Evolutionary conservation across 2,329 filamentous ascomycete species (phyloP).

Genomic region (Xylaria arbuscula): DNA sequence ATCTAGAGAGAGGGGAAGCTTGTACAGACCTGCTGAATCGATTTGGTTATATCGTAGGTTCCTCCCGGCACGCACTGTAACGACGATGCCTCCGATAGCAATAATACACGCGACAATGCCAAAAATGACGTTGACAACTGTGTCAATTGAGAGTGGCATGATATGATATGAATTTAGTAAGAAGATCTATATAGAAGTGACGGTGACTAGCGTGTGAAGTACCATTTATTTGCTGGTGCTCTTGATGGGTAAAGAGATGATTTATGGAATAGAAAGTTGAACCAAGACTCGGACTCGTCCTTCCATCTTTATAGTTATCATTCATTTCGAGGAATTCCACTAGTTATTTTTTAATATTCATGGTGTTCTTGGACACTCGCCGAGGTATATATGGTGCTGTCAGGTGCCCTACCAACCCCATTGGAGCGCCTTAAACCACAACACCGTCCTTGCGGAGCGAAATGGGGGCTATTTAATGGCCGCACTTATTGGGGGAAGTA

Average conservation of each 20-base stretch:
- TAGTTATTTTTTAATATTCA: not conserved
- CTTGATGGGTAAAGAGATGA: not conserved
- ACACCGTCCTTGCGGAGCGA: too few relatives aligned
- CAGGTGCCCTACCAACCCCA: not conserved
- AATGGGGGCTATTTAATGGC: too few relatives aligned
- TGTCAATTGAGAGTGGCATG: not conserved
- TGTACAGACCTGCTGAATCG: not conserved
- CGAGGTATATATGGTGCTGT: slow-evolving; percentile 1
- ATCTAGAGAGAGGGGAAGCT: not conserved
- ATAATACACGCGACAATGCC: not conserved
- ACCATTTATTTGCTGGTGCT: not conserved
- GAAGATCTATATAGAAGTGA: not conserved
- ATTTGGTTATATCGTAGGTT: not conserved
- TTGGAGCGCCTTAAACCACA: too few relatives aligned
- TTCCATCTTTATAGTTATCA: not conserved
- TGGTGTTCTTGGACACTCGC: not conserved
- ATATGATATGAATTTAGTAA: too few relatives aligned
- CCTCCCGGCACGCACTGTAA: not conserved
- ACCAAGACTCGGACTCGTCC: not conserved
- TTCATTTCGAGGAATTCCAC: not conserved
- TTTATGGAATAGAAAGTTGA: not conserved
- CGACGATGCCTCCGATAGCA: not conserved
- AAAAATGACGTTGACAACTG: not conserved
- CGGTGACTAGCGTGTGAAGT: not conserved
- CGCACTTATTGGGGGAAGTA: too few relatives aligned